Evolutionary conservation across 768 basidiomycete species (phyloP).

Genomic region (Austroboletus festivus): DNA sequence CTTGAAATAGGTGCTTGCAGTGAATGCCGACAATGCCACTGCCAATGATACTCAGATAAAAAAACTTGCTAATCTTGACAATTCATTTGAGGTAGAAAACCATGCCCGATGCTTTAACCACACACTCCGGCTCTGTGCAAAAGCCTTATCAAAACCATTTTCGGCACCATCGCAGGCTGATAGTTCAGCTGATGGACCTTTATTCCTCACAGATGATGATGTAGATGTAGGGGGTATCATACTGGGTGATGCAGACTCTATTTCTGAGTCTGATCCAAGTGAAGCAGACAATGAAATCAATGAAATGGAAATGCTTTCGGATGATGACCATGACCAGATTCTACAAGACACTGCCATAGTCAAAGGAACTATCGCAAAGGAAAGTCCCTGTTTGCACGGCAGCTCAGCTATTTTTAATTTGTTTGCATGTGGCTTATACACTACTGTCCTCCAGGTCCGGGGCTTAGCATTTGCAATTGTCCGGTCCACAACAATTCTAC

Average conservation of each 20-base stretch:
- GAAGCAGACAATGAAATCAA: no score
- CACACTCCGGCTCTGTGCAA: not conserved
- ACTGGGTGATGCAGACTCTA: no score
- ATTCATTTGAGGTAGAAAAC: not conserved
- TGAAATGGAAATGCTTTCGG: no score
- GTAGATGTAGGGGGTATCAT: no score
- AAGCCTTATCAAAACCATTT: not conserved
- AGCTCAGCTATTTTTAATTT: no score
- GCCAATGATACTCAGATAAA: not conserved
- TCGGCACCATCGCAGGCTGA: not conserved
- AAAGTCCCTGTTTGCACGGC: no score
- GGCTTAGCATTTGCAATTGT: not conserved
- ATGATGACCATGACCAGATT: no score
- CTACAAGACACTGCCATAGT: no score
- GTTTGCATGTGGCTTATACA: not conserved
- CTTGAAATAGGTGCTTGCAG: not conserved
- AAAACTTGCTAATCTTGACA: not conserved
- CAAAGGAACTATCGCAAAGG: no score
- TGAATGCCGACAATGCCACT: not conserved
- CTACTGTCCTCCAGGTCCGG: not conserved
- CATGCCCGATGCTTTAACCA: slow-evolving; percentile 1
- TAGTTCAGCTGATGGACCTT: no score
- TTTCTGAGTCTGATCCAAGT: no score
- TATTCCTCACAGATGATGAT: not conserved
- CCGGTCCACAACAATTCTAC: not conserved